phyloP scores from a whole-genome alignment of 208 protist species.

The Trypanosoma platydactyli region DNA sequence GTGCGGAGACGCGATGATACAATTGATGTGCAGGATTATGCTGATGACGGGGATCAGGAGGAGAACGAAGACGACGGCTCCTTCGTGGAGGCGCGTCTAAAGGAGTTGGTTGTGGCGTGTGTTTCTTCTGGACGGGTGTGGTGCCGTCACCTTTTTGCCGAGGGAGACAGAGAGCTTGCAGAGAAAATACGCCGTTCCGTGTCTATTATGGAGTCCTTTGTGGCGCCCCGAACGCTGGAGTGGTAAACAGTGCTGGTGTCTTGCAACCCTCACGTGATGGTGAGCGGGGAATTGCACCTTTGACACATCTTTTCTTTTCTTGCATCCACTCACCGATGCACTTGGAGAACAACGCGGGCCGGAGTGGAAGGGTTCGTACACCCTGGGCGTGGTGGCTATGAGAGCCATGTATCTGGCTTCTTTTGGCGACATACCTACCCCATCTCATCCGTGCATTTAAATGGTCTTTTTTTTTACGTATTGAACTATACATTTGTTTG shows the following conservation, averaged over 20 bases:
- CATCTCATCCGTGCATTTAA: too few species aligned
- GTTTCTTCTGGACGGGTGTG: constrained; percentile 32
- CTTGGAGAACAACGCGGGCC: too few species aligned
- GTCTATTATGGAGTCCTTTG: constrained; percentile 36
- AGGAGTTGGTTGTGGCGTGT: constrained; percentile 45
- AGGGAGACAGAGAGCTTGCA: background rate
- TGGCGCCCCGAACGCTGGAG: constrained; percentile 46
- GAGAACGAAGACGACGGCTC: constrained; percentile 48
- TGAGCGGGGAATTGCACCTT: background rate
- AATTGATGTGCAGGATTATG: background rate
- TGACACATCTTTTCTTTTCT: too few species aligned
- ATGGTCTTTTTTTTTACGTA: background rate
- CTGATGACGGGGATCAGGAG: constrained; percentile 2
- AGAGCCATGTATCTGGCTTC: too few species aligned
- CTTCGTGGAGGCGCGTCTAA: constrained; percentile 51
- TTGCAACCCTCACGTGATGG: background rate
- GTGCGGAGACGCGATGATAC: background rate
- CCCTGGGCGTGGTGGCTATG: too few species aligned
- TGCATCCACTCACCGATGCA: too few species aligned
- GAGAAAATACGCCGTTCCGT: constrained; percentile 21
- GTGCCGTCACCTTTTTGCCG: constrained; percentile 15
- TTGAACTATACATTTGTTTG: background rate
- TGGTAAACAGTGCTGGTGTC: constrained; percentile 36
- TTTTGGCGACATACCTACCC: too few species aligned
- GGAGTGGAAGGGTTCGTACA: too few species aligned